phyloP scores from a whole-genome alignment of 1,139 yeast species.

The Magnusiomyces sp. region DNA sequence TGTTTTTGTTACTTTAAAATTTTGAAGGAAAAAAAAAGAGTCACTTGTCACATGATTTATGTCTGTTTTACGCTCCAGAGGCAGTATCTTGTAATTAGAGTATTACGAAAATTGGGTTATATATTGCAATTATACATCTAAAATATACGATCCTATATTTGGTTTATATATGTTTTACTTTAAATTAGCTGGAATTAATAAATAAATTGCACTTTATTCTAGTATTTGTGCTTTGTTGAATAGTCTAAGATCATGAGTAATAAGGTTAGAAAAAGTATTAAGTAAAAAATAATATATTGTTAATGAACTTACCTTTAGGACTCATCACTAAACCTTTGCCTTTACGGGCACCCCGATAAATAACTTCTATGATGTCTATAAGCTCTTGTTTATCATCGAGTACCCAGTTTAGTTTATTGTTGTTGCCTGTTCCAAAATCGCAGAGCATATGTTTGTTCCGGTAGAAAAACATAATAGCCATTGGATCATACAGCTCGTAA shows the following conservation, averaged over 20 bases:
- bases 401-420: conserved; percentile 80
- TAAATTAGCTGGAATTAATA: too few relatives aligned
- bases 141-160: too few relatives aligned
- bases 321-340: conserved; percentile 89
- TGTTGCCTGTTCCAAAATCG: conserved; percentile 96
- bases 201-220: too few relatives aligned
- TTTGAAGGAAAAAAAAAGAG: too few relatives aligned
- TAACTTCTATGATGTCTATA: conserved; percentile 83
- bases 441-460: conserved; percentile 95
- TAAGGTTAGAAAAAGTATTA: background rate
- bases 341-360: conserved; percentile 83
- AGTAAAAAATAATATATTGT: background rate
- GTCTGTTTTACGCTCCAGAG: too few relatives aligned
- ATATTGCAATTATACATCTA: too few relatives aligned
- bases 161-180: too few relatives aligned
- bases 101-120: too few relatives aligned
- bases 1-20: too few relatives aligned
- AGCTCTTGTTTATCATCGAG: conserved; percentile 79
- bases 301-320: conserved; percentile 44
- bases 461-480: conserved; percentile 88
- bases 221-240: conserved; percentile 31
- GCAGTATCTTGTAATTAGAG: too few relatives aligned
- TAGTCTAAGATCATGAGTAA: conserved; percentile 15
- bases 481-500: conserved; percentile 89
- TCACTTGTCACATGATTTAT: too few relatives aligned